Conservation (phyloP, 495 filamentous ascomycete species). For the Aspergillus indologenus region DNA sequence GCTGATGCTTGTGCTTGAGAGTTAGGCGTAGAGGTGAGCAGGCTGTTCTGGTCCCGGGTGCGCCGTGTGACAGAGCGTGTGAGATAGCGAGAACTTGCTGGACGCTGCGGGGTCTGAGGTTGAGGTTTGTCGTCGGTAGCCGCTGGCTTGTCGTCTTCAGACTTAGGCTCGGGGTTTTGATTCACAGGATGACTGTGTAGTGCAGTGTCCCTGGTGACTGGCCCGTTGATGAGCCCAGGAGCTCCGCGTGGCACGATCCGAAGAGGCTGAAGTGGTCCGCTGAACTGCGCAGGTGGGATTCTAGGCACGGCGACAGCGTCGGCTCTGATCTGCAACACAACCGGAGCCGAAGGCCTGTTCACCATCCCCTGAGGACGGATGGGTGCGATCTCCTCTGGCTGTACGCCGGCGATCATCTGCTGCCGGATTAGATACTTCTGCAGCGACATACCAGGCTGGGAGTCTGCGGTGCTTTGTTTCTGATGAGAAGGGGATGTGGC, state of each 20-base stretch:
- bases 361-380: constrained; percentile 12
- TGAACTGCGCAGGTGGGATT: constrained; percentile 24
- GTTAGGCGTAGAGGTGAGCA: neutral
- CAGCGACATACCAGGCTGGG: constrained; percentile 8
- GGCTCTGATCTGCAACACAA: constrained; percentile 21
- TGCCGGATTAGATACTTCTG: constrained; percentile 32
- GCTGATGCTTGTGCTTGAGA: neutral
- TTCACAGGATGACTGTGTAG: neutral
- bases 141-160: neutral
- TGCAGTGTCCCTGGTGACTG: neutral
- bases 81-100: neutral
- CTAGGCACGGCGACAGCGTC: constrained; percentile 16
- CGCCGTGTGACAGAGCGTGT: neutral
- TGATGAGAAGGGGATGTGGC: neutral
- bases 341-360: constrained; percentile 6
- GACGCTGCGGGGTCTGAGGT: neutral
- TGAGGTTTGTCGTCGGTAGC: too few species aligned
- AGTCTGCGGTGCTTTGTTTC: neutral
- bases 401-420: constrained; percentile 32
- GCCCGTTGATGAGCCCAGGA: neutral
- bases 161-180: neutral
- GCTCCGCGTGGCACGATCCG: neutral
- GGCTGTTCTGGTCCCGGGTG: neutral
- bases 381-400: constrained; percentile 21
- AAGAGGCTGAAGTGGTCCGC: constrained; percentile 11